Evolutionary conservation across 202 grass and related monocot species (phyloP), one percentile per base, ranked within the genome.

Genomic region (Carex arenaria): DNA sequence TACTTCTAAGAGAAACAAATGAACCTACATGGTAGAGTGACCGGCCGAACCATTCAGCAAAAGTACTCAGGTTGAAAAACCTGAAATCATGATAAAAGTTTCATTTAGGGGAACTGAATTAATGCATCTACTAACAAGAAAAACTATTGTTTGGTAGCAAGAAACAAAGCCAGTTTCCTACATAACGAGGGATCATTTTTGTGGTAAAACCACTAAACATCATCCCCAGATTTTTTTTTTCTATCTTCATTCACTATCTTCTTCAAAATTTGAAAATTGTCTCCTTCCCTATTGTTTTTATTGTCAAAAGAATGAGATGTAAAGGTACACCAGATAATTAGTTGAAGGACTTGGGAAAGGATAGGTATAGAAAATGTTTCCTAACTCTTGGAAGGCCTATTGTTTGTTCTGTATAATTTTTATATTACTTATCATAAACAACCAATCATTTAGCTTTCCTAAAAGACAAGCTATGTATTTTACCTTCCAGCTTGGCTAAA

Each of bases 401-500:
- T 56, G 11, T 57, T 77, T 34, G 51, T 56, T 26, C 72, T 32
- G 28, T 9, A 77, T 75, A 75, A 40, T 51, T 51, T 55, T 30
- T 72, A 72, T 75, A 72, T 75, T 53, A 75, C 54, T 55, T 54
- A 54, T 55, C 49, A 18, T 31, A 75, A 32, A 75, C 38, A 62
- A 82, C 72, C 32, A 90, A 74, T 54, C 64, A 40, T 42, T 76
- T 65, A 40, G 42, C 53, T 70, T 2, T 2, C 51, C 42, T 74
- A 60, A 47, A 68, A 71, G 17, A 54, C 20, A 68, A 66, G 3
- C 61, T 62, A 13, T 84, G 3, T 61, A 49, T 30, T 80, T 83
- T 90, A 97, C 95, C 95, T 94, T 85, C 92, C 92, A 87, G 90
- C 86, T 85, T 98, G 92, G 91, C 90, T 94, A 85, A 93, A 91